Conservation (phyloP, 148 eudicot species). For the Selenicereus undatus region DNA sequence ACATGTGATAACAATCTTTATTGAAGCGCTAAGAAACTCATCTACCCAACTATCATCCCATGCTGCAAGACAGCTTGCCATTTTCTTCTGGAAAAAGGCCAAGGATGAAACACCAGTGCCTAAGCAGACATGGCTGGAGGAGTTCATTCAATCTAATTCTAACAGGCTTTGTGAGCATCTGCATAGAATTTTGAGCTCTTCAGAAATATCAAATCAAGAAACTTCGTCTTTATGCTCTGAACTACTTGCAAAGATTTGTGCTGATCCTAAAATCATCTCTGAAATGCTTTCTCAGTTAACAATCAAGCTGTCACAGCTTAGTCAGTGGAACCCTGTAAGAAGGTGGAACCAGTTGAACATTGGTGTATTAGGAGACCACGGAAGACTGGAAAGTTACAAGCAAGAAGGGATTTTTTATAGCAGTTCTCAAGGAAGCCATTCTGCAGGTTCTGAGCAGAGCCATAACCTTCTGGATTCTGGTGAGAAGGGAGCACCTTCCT, state of each 20-base stretch:
- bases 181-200: constrained; percentile 25
- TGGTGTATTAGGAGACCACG: constrained; percentile 40
- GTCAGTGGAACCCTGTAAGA: constrained; percentile 42
- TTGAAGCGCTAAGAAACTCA: constrained; percentile 40
- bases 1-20: constrained; percentile 35
- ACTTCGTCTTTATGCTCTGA: constrained; percentile 33
- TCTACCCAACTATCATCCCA: constrained; percentile 44
- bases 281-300: constrained; percentile 46
- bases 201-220: constrained; percentile 26
- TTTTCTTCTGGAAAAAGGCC: constrained; percentile 48
- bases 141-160: constrained; percentile 29
- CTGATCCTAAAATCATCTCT: constrained; percentile 40
- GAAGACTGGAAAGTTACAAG: constrained; percentile 39
- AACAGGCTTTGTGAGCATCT: constrained; percentile 25
- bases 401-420: constrained; percentile 44
- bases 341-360: constrained; percentile 65
- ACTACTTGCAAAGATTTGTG: constrained; percentile 41
- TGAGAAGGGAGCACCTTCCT: constrained; percentile 25
- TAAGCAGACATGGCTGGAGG: constrained; percentile 41
- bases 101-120: constrained; percentile 37
- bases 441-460: constrained; percentile 40
- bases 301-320: constrained; percentile 36
- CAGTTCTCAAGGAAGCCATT: constrained; percentile 42
- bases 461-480: constrained; percentile 38
- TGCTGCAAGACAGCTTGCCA: constrained; percentile 55